Evolutionary conservation across 2,329 filamentous ascomycete species (phyloP), one percentile per base, ranked within the genome.

Genomic region (Fusarium stilboides): DNA sequence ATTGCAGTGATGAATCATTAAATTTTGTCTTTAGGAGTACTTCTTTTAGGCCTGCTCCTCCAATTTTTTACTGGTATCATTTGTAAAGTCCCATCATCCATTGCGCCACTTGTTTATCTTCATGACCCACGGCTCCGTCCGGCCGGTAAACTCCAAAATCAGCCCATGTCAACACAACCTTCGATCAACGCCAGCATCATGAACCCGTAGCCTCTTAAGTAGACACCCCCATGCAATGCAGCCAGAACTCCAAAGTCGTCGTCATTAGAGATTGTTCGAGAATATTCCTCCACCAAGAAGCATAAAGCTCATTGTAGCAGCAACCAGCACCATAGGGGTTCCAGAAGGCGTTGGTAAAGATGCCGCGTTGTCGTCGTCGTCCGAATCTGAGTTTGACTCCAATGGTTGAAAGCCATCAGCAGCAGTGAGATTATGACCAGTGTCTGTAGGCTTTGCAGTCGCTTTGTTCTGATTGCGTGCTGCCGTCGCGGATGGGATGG

Each of bases 401-500:
- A 24, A 24, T 13, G 28, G 28, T 44, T 79, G 78, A 52, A 80
- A 77, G 9, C 79, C 79, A 19, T 75, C 71, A n/a, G 77, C 70
- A 26, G 78, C 77, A 40, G 64, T 71, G n/a, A 76, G 57, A 20
- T 59, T 68, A 36, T 70, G 66, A 13, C 70, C 57, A 8, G 65
- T 58, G 20, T 70, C 57, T 31, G 70, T 57, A 3, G 73, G 63
- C 13, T 56, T 59, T 40, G 60, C 60, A 13, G 47, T 61, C 20
- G 46, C 77, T 58, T 80, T 73, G 65, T 74, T 74, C 65, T 85
- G 81, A 62, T 78, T 80, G 1, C 82, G 77, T 19, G 80, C 84
- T 1, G 74, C 66, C 6, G 83, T 87, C 5, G 85, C 82, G 13
- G 82, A 85, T 2, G 86, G 86, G 33, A 88, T 87, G 4, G 75